Evolutionary conservation across 2,329 filamentous ascomycete species (phyloP).

Genomic region (Beauveria pseudobassiana): DNA sequence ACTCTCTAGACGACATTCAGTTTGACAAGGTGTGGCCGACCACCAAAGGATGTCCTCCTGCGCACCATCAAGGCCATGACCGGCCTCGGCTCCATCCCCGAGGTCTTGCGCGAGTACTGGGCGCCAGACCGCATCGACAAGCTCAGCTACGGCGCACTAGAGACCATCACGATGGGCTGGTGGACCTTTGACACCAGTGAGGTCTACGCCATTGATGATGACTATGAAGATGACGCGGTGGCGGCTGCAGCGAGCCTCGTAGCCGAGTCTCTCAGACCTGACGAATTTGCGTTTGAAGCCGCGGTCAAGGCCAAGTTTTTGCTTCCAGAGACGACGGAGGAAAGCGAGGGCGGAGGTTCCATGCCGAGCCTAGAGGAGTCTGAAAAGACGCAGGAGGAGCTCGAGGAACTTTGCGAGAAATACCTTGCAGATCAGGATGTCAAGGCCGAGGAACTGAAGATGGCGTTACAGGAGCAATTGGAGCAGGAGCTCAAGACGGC

Average conservation of each 20-base stretch:
- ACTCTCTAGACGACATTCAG: constrained; percentile 11
- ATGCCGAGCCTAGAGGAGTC: neutral
- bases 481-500: neutral
- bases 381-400: neutral
- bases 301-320: neutral
- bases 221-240: neutral
- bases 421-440: neutral
- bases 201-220: neutral
- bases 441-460: neutral
- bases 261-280: neutral
- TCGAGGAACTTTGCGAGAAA: neutral
- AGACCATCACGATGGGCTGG: neutral
- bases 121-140: constrained; percentile 3
- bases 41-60: constrained; percentile 8
- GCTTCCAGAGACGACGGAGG: neutral
- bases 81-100: neutral
- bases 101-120: neutral
- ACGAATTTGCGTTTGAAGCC: neutral
- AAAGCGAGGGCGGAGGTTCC: neutral
- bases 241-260: neutral
- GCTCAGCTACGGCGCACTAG: neutral
- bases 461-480: neutral
- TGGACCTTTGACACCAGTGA: constrained; percentile 5
- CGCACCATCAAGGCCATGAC: constrained; percentile 7
- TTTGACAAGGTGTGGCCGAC: constrained; percentile 13